Evolutionary conservation across 2,329 filamentous ascomycete species (phyloP).

Genomic region (Paecilomyces fulvus): DNA sequence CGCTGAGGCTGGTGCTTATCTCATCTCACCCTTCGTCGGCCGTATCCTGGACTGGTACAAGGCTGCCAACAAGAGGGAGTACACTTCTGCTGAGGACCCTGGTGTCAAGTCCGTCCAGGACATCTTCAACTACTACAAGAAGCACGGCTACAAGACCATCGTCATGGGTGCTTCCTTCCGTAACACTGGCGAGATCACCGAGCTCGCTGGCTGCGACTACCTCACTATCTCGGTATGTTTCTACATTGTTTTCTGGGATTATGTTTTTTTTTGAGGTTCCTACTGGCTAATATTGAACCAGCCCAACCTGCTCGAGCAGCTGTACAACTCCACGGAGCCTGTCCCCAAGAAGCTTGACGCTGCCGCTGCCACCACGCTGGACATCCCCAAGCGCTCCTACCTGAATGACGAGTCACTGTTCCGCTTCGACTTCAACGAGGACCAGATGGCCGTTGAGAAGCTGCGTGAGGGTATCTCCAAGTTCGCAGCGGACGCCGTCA

Average conservation of each 20-base stretch:
- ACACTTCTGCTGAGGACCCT: slow-evolving; percentile 80
- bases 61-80: slow-evolving; percentile 89
- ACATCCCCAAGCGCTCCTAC: slow-evolving; percentile 85
- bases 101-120: slow-evolving; percentile 86
- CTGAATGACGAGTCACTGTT: slow-evolving; percentile 81
- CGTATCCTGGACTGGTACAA: slow-evolving; percentile 99
- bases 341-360: slow-evolving; percentile 93
- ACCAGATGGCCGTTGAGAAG: slow-evolving; percentile 99
- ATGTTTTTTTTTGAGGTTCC: not conserved
- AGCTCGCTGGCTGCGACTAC: slow-evolving; percentile 97
- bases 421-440: slow-evolving; percentile 99
- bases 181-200: slow-evolving; percentile 91
- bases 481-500: slow-evolving; percentile 92
- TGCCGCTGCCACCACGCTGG: slow-evolving; percentile 52
- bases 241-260: not conserved
- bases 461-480: slow-evolving; percentile 98
- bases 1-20: slow-evolving; percentile 89
- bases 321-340: slow-evolving; percentile 70
- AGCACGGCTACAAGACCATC: slow-evolving; percentile 97
- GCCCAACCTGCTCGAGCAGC: slow-evolving; percentile 89
- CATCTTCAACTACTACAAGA: slow-evolving; percentile 99
- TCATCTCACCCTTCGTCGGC: slow-evolving; percentile 98
- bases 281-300: slow-evolving; percentile 27
- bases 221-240: slow-evolving; percentile 82
- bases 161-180: slow-evolving; percentile 99